Evolutionary conservation across 805 yeast species (phyloP), one percentile per base, ranked within the genome.

Genomic region (Candida broadrunensis): DNA sequence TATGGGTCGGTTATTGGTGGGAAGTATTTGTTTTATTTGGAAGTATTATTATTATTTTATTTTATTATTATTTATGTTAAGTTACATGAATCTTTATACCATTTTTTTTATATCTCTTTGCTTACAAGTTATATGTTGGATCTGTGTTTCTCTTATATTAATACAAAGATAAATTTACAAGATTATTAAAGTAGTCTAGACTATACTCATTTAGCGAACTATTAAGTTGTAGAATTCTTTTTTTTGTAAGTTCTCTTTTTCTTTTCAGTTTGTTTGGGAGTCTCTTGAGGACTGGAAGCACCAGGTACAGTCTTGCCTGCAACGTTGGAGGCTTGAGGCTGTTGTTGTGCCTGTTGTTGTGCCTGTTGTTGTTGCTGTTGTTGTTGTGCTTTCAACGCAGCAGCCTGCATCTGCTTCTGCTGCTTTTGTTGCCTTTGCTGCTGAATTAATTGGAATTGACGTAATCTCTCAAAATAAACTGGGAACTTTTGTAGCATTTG

Each of bases 401-500:
- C 38, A 15, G 30, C 24, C 14, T 29, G 32, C 32, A 38, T 12
- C 30, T 41, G 47, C 27, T 47, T 51, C 21, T 51, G 52, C 24
- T 43, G 46, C 36, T 41, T 33, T 34, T 41, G 48, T 26, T 43
- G 36, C 25, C 43, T 33, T 49, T 54, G 58, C 30, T 59, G 64
- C 37, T 60, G 67, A 26, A 60, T 45, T n/a, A 60, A 35, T 42
- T 65, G 72, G 26, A 61, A 54, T 37, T 64, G 69, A n/a, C 64
- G 52, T 24, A 67, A 53, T 34, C 67, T 50, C 42, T 65, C 71
- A 46, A 65, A 67, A 42, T 67, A 65, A 3, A 52, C 45, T 1
- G 71, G 70, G 47, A 62, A 67, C 38, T 61, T 56, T 43, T 64
- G 70, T 5, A 65, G 35, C 43, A 67, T 49, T 34, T 63, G 67